Evolutionary conservation across 805 yeast species (phyloP), one percentile per base, ranked within the genome.

Genomic region (Kodamaea lidongshanica): DNA sequence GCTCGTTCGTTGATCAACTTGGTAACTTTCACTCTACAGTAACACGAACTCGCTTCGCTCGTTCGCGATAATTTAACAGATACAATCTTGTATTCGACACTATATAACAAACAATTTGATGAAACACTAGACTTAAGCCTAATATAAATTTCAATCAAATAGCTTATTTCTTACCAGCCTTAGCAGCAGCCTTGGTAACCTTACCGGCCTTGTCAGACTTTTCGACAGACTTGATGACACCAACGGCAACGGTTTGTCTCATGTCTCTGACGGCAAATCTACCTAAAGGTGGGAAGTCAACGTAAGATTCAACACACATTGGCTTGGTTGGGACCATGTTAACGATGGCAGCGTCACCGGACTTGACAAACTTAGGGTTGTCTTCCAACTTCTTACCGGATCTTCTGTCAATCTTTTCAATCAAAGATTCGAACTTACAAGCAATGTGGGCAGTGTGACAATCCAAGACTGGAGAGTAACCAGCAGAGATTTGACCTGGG

Each of bases 191-290:
- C 86, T 85, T 85, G 87, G 95, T 84, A 58, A 84, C 92, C 87
- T 85, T 84, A 72, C 86, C 88, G 59, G 86, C 84, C 69, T 70
- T 72, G 70, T 77, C 80, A 50, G 83, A 61, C 82, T 86, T 86
- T 60, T 74, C 94, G 56, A 86, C 95, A 46, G 86, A 69, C 80
- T 89, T 89, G 83, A 89, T 83, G 64, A 88, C 95, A 84, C 96
- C 96, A 65, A 88, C 96, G 66, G 96, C 96, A 59, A 88, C 96
- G 56, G 96, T 88, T 75, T 87, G 96, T 82, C 96, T 84, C 96
- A 87, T 87, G 74, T 87, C 96, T 83, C 96, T 88, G 77, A 87
- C 96, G 66, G 66, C 66, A 54, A 58, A 59, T 56, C 65, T 55
- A 50, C 64, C 65, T 49, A 58, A 58, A 48, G 66, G 65, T 52